Base-by-base conservation (phyloP, 106 monocot genomes). In the Allium sativum region DNA sequence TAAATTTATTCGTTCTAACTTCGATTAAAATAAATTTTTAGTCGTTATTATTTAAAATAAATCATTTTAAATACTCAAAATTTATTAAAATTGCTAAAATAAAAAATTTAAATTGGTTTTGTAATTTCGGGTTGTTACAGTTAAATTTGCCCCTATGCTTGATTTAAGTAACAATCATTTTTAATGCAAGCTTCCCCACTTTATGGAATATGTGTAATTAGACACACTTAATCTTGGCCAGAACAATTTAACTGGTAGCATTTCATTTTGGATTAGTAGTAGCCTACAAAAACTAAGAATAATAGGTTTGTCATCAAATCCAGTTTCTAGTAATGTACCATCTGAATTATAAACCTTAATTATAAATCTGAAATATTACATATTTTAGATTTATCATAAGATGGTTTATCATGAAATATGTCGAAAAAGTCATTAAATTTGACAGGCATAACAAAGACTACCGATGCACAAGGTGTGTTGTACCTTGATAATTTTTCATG, bases 221-320 rank as follows among this genome's bases (percentile, higher is more conserved):
- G 41, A 21, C 0, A 48, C 58, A 53, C 62, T 83, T 6, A 78
- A 83, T 59, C 74, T 83, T 9, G 72, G 75, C 4, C 19, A 68
- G 10, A 83, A 83, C 22, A 14, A 18, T 9, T 65, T 83, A 10
- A 22, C 10, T 7, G 83, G 78, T 1, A 21, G 14, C 2, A 78
- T 83, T 31, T 78, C 83, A 5, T 41, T 48, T 12, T 83, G 78
- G 83, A 45, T 84, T 9, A 58, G 70, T 6, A 58, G 60, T 18
- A 74, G 63, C 44, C 47, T 68, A 21, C 59, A 58, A 47, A 53
- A 13, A 9, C n/a, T 83, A 6, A 68, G 12, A 40, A 64, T 75
- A 46, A 65, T 83, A 15, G 44, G 74, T 46, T 52, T 83, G 12
- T 45, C 64, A 40, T 71, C 63, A 3, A 83, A 83, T 47, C 17